A percentile compares a stretch with the other conserved stretches of the same genome.
These are phyloP conservation scores for Rhodotorula toruloides DNA, from an alignment of 768 basidiomycete genomes.

Conservation along the genomic window DNA sequence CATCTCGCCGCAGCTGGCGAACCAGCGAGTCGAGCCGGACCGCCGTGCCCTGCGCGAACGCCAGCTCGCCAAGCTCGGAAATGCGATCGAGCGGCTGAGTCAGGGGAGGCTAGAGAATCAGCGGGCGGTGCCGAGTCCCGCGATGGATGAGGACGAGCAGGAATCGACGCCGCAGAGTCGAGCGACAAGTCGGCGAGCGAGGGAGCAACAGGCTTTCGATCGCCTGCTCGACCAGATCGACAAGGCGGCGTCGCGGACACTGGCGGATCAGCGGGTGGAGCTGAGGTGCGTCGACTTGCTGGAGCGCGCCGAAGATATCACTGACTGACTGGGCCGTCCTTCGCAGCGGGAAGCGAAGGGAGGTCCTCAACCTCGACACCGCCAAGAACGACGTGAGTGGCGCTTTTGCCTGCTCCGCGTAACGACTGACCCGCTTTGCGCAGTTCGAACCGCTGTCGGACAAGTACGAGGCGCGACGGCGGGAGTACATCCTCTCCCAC, in stretches of 20 bases:
- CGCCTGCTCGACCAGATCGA: slow-evolving; percentile 53
- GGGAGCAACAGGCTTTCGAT: slow-evolving; percentile 63
- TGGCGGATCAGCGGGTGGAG: slow-evolving; percentile 65
- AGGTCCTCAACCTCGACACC: slow-evolving; percentile 1
- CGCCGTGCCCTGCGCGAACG: slow-evolving; percentile 60
- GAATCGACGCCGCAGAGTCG: background rate
- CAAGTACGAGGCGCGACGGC: slow-evolving; percentile 27
- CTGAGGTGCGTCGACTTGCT: slow-evolving; percentile 24
- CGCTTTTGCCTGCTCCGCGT: background rate
- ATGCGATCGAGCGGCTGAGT: slow-evolving; percentile 43
- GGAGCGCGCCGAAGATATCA: background rate
- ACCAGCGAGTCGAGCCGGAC: slow-evolving; percentile 88
- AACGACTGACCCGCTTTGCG: background rate
- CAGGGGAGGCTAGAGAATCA: slow-evolving; percentile 44
- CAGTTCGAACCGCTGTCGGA: slow-evolving; percentile 22
- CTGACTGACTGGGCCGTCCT: background rate
- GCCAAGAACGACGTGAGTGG: slow-evolving; percentile 3
- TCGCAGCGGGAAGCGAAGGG: slow-evolving; percentile 25
- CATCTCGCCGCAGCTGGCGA: slow-evolving; percentile 78
- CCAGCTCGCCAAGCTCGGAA: slow-evolving; percentile 57
- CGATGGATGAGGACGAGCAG: background rate
- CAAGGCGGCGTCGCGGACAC: slow-evolving; percentile 62
- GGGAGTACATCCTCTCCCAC: slow-evolving; percentile 37
- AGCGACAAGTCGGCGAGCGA: background rate
- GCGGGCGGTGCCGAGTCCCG: slow-evolving; percentile 36